A percentile compares a stretch with the other conserved stretches of the same genome.
These are phyloP conservation scores for Diospyros lotus DNA, from an alignment of 148 eudicot species.

Conservation along the genomic window DNA sequence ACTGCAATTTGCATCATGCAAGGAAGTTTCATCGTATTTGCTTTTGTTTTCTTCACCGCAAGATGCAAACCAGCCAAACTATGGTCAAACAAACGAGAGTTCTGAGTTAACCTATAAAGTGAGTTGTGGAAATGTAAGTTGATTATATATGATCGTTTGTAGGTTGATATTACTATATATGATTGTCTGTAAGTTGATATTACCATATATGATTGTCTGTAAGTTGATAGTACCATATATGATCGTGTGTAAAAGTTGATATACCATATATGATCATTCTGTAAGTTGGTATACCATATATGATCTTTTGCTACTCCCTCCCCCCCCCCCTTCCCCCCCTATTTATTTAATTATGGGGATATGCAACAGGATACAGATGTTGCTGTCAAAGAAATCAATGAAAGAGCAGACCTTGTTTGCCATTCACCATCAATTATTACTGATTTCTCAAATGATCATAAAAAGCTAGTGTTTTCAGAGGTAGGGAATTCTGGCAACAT, in stretches of 20 bases:
- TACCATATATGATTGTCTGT: no score
- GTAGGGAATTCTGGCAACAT: conserved; percentile 27
- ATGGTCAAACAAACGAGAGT: conserved; percentile 23
- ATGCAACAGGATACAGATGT: conserved; percentile 40
- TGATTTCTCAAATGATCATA: conserved; percentile 24
- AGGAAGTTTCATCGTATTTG: conserved; percentile 84
- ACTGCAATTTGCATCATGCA: conserved; percentile 73
- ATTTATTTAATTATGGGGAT: conserved; percentile 1
- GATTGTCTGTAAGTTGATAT: no score
- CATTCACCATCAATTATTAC: conserved; percentile 22
- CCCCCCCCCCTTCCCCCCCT: neutral
- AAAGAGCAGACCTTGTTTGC: conserved; percentile 12
- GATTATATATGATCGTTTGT: no score
- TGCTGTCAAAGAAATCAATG: conserved; percentile 12
- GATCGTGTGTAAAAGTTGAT: no score
- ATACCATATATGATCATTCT: no score
- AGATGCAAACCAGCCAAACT: conserved; percentile 29
- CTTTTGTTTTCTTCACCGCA: conserved; percentile 54
- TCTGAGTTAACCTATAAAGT: conserved; percentile 21
- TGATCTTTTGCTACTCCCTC: no score
- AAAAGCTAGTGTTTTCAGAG: conserved; percentile 31
- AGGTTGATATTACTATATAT: no score
- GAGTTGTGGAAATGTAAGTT: conserved; percentile 52
- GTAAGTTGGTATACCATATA: no score
- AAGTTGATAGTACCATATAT: no score